Evolutionary conservation across 306 rosid species (phyloP).

Genomic region (Vicia villosa): DNA sequence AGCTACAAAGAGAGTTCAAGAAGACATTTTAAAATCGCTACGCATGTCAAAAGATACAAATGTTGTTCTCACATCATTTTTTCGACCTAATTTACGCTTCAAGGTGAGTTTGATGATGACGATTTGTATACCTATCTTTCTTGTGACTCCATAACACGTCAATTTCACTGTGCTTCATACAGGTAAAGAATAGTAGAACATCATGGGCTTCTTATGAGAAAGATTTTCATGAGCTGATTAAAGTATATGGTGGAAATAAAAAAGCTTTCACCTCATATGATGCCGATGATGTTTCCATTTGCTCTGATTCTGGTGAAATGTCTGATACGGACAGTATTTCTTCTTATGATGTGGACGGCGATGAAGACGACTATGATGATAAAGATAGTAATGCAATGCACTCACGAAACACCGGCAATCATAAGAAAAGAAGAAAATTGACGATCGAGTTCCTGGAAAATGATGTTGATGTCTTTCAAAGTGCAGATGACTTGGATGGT

Average conservation of each 20-base stretch:
- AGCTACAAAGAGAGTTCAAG: slow-evolving; percentile 73
- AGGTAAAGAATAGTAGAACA: slow-evolving; percentile 84
- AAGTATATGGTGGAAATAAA: slow-evolving; percentile 53
- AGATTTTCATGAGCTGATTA: slow-evolving; percentile 70
- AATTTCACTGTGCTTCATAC: slow-evolving; percentile 34
- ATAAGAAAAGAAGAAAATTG: slow-evolving; percentile 59
- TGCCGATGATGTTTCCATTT: slow-evolving; percentile 36
- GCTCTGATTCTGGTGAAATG: slow-evolving; percentile 37
- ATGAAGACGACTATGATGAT: slow-evolving; percentile 47
- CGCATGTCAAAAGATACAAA: slow-evolving; percentile 71
- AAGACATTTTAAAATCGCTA: slow-evolving; percentile 77
- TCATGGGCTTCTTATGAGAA: slow-evolving; percentile 64
- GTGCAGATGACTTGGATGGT: slow-evolving; percentile 85
- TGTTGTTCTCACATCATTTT: slow-evolving; percentile 81
- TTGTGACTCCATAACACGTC: slow-evolving; percentile 14
- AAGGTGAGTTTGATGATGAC: slow-evolving; percentile 55
- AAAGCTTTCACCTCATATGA: slow-evolving; percentile 43
- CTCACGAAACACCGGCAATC: slow-evolving; percentile 42
- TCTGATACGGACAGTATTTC: slow-evolving; percentile 49
- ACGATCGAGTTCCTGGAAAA: slow-evolving; percentile 83
- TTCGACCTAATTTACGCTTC: slow-evolving; percentile 75
- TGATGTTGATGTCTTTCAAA: slow-evolving; percentile 67
- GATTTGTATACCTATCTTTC: neutral
- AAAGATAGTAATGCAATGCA: slow-evolving; percentile 34
- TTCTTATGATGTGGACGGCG: slow-evolving; percentile 45